Percentiles rank a stretch among this genome's conserved stretches.
Conservation (phyloP, 23 red algal species). For the Gracilaria gracilis region DNA sequence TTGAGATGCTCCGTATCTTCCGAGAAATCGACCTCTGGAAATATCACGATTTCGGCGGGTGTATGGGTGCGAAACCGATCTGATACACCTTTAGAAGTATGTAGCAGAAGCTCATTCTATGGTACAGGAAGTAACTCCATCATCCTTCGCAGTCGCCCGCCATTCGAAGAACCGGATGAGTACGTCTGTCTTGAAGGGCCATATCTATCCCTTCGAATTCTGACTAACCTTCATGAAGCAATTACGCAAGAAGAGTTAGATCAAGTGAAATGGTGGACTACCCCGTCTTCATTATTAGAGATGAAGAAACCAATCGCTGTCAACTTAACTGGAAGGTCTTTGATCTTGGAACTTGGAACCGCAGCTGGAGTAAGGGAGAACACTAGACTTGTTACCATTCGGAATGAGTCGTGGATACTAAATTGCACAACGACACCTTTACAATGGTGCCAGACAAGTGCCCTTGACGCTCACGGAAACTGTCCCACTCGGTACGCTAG, state of each 20-base stretch:
- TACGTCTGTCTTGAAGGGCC: conserved; percentile 70
- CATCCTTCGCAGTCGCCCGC: conserved; percentile 55
- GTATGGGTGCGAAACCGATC: conserved; percentile 88
- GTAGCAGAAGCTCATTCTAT: conserved; percentile 61
- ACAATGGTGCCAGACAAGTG: conserved; percentile 85
- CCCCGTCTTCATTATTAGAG: conserved; percentile 55
- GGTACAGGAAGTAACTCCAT: conserved; percentile 33
- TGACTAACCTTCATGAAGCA: neutral
- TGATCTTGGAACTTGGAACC: conserved; percentile 61
- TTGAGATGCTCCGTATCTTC: conserved; percentile 15
- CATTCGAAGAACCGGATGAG: conserved; percentile 41
- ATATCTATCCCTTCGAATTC: conserved; percentile 37
- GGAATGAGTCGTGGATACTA: conserved; percentile 76
- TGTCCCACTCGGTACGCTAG: conserved; percentile 49
- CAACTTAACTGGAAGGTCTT: conserved; percentile 36
- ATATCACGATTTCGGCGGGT: conserved; percentile 54
- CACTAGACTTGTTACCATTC: conserved; percentile 77
- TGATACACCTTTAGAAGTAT: conserved; percentile 43
- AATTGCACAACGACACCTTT: conserved; percentile 75
- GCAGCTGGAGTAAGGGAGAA: conserved; percentile 47
- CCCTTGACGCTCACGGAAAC: conserved; percentile 60
- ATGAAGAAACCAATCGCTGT: conserved; percentile 75
- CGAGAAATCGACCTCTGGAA: neutral
- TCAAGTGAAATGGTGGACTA: conserved; percentile 62
- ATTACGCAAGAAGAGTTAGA: conserved; percentile 15